Base-by-base conservation (phyloP, 2,329 filamentous ascomycete species). In the Xylariaceae sp. region DNA sequence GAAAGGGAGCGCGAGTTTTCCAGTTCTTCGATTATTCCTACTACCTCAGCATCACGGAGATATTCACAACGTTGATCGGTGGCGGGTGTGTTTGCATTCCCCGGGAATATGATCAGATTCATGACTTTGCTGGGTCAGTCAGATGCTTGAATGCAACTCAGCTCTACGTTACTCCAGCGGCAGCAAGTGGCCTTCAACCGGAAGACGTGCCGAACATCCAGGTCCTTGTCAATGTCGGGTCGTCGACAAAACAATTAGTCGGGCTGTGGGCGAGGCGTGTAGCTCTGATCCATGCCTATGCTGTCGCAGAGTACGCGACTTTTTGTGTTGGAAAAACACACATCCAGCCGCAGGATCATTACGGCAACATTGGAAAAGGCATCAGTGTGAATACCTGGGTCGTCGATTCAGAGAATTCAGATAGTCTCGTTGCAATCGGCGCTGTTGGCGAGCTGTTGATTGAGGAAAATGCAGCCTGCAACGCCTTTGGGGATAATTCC, bases 71-170 rank as follows among this genome's bases (percentile, higher is more conserved):
- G 1, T 69, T 77, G 21, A 65, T 72, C 40, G 56, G 65, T 29
- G 74, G 75, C 21, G 75, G 72, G 14, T 75, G 73, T 52, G 68
- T 77, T 3, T 76, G 74, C 51, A 66, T 76, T 12, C 69, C 71
- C 2, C 72, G 68, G 1, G 73, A 75, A 21, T 65, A 70, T 12
- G 66, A 73, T 19, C 68, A 71, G 7, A 65, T 73, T 14, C 42
- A 44, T 50, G 73, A 74, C 42, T 19, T 44, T 9, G 23, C 20
- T 20, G 20, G 20, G 23, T 18, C 42, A 23, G 21, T 44, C n/a
- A 18, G 42, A 9, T 6, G 23, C 20, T 20, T 44, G 2, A 44
- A 44, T 21, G 42, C 19, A 14, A 44, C 18, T 44, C 42, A 44
- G 20, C 42, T 44, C 7, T 44, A 21, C 23, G 20, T 44, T 20